These are phyloP conservation scores for Agarophyton chilense DNA, from an alignment of 23 red algal species.

Conservation along the genomic window DNA sequence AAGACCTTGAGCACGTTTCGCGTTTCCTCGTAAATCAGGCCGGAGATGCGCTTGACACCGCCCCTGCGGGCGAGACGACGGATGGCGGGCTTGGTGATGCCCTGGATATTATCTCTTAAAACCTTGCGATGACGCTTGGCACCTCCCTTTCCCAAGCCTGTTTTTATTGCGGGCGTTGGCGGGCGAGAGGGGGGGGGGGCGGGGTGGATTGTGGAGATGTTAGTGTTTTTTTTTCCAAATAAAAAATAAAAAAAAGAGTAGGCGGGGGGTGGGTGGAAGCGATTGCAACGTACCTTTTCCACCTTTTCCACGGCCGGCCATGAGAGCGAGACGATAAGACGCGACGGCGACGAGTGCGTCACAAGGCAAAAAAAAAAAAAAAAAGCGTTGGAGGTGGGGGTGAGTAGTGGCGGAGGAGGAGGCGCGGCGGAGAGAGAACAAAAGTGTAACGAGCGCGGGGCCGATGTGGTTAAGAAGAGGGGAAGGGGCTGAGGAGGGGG, in stretches of 20 bases:
- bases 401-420: too few relatives aligned
- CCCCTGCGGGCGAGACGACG: conserved; percentile 94
- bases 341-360: not conserved
- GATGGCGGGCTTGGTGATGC: conserved; percentile 99
- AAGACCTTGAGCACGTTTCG: conserved; percentile 99
- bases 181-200: too few relatives aligned
- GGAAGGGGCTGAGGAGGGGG: too few relatives aligned
- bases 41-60: conserved; percentile 99
- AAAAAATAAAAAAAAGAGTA: not conserved
- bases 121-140: conserved; percentile 99
- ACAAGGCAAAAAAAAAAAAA: not conserved
- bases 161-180: too few relatives aligned
- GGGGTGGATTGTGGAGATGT: too few relatives aligned
- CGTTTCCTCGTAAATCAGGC: conserved; percentile 98
- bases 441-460: too few relatives aligned
- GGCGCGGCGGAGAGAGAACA: too few relatives aligned
- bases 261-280: not conserved
- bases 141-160: conserved; percentile 98
- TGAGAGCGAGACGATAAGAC: not conserved
- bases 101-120: conserved; percentile 98
- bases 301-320: conserved; percentile 65
- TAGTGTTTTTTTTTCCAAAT: not conserved
- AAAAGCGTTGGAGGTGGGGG: not conserved
- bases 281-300: conserved; percentile 30
- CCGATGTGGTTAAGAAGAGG: too few relatives aligned